Evolutionary conservation across 306 rosid genomes (phyloP), one percentile per base, ranked within the genome.

Genomic region (Vachellia pachyceras): DNA sequence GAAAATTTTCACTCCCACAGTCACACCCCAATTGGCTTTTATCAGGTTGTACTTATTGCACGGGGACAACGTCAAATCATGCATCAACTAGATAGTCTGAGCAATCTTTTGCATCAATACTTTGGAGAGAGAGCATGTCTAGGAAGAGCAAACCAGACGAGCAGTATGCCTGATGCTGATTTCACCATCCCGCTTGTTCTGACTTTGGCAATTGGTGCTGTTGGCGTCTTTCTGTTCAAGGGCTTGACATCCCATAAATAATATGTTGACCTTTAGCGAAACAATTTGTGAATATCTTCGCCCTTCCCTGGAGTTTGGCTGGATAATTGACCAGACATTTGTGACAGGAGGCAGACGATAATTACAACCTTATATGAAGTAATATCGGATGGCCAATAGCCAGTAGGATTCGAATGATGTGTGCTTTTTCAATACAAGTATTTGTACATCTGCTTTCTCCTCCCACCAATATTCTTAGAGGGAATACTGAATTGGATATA

Each of bases 51-150:
- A 41, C 83, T 85, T 50, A 85, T 95, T 87, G 84, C 88, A 3
- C 88, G 98, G 35, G 87, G 90, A 33, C 99, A 95, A 63, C 94
- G 94, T 52, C 99, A 93, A 88, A 84, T 95, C 75, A 85, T 87
- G 91, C 98, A 89, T 80, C 98, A 90, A 70, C 85, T 95, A 25
- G 96, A 92, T 83, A 90, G 88, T 10, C 69, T 95, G 87, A 90
- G 92, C 90, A 95, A 87, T 80, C 90, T 92, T 78, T 82, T 93
- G 83, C 92, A 91, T 11, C 97, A 92, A 79, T 84, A 86, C 77
- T 47, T 81, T 14, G 97, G 88, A 17, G 94, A 91, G 73, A 88
- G 90, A 78, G 80, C 80, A 40, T 90, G 88, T 57, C 83, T 42
- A 3, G 97, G 79, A 67, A 91, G 90, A 85, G 46, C 81, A 25